Conservation (phyloP, 2,329 filamentous ascomycete genomes). For the Fusarium humuli region DNA sequence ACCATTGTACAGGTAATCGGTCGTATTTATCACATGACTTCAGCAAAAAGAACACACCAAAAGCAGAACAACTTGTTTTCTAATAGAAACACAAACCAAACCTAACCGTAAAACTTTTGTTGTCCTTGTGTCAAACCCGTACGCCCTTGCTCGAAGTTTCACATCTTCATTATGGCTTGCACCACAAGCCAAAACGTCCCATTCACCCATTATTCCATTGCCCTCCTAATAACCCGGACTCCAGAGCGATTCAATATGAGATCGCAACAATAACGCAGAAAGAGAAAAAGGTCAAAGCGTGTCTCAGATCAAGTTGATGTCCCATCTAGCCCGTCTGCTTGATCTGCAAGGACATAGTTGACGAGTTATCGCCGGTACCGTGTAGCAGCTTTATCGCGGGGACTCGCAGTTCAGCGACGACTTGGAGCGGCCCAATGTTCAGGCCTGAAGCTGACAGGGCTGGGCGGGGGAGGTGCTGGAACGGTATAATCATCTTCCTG, state of each 20-base stretch:
- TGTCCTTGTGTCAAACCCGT: slow-evolving; percentile 30
- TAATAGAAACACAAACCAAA: slow-evolving; percentile 11
- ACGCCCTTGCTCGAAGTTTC: slow-evolving; percentile 31
- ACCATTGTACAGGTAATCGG: slow-evolving; percentile 4
- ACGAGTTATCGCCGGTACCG: slow-evolving; percentile 22
- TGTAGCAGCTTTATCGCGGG: slow-evolving; percentile 17
- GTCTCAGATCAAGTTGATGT: background rate
- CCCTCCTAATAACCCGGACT: slow-evolving; percentile 32
- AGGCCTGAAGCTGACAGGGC: slow-evolving; percentile 69
- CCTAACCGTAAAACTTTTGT: slow-evolving; percentile 28
- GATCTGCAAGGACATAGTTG: slow-evolving; percentile 16
- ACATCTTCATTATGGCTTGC: slow-evolving; percentile 20
- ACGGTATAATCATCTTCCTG: slow-evolving; percentile 71
- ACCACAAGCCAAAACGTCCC: slow-evolving; percentile 19
- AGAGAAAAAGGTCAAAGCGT: background rate
- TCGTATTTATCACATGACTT: slow-evolving; percentile 6
- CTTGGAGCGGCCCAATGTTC: slow-evolving; percentile 64
- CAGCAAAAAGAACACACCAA: slow-evolving; percentile 1
- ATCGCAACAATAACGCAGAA: slow-evolving; percentile 32
- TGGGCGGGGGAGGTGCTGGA: slow-evolving; percentile 73
- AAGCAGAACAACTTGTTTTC: background rate
- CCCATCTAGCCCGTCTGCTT: background rate
- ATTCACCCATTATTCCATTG: slow-evolving; percentile 30
- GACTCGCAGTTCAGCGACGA: slow-evolving; percentile 44
- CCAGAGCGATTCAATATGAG: slow-evolving; percentile 31